phyloP scores from a whole-genome alignment of 495 filamentous ascomycete genomes.

The Penicillium alfredii region DNA sequence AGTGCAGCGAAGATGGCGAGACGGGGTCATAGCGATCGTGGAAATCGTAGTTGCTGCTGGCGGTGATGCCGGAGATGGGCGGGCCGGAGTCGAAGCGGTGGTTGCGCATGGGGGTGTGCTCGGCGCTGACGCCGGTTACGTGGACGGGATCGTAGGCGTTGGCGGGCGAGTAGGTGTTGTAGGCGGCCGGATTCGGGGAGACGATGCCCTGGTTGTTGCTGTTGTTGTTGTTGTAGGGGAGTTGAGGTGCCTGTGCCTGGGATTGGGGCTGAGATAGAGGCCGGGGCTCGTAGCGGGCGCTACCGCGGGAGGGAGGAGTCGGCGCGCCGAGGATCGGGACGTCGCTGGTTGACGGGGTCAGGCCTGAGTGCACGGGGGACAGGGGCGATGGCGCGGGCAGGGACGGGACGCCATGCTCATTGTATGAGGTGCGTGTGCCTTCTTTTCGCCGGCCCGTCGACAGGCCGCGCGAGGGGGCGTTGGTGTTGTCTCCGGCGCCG shows the following conservation, averaged over 20 bases:
- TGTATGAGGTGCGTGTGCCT: constrained; percentile 16
- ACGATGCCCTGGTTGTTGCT: no score
- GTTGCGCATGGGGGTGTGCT: constrained; percentile 4
- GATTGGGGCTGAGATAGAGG: constrained; percentile 3
- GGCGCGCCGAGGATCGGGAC: constrained; percentile 22
- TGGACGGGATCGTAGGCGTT: constrained; percentile 14
- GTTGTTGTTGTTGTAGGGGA: constrained; percentile 8
- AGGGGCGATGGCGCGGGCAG: constrained; percentile 9
- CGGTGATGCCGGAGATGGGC: constrained; percentile 7
- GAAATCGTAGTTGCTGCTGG: constrained; percentile 12
- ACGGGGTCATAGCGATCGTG: constrained; percentile 20
- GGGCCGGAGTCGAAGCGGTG: neutral
- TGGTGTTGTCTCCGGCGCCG: constrained; percentile 7
- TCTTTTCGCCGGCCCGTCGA: constrained; percentile 41
- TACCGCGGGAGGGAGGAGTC: constrained; percentile 21
- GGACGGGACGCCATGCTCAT: constrained; percentile 3
- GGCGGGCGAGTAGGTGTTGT: constrained; percentile 10
- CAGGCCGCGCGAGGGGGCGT: constrained; percentile 30
- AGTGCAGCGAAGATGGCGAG: constrained; percentile 15
- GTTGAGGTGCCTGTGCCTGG: neutral
- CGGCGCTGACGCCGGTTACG: constrained; percentile 2
- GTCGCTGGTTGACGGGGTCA: constrained; percentile 20
- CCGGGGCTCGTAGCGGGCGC: constrained; percentile 19
- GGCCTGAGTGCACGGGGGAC: constrained; percentile 16
- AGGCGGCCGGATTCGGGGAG: constrained; percentile 9